Evolutionary conservation across 1,284 basidiomycete species (phyloP).

Genomic region (Ustilago crameri): DNA sequence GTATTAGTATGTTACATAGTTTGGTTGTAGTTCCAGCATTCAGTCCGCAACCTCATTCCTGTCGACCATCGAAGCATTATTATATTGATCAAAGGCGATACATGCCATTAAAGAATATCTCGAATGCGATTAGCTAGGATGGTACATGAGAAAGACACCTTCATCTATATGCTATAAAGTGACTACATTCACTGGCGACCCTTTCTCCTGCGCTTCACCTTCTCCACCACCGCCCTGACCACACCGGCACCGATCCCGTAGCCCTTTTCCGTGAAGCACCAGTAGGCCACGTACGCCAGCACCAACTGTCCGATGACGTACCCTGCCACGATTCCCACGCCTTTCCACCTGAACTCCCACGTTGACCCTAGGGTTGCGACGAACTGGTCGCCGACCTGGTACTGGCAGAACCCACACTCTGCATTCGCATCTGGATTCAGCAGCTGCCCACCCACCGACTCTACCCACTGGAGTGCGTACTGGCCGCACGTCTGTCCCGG

Average conservation of each 20-base stretch:
- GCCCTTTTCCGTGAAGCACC: slow-evolving; percentile 51
- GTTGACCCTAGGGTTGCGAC: slow-evolving; percentile 38
- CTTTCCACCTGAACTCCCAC: slow-evolving; percentile 55
- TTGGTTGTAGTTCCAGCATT: no score
- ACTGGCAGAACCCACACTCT: slow-evolving; percentile 54
- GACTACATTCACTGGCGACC: slow-evolving; percentile 20
- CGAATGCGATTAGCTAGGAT: no score
- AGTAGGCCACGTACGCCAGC: slow-evolving; percentile 44
- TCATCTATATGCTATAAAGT: no score
- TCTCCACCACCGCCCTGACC: slow-evolving; percentile 12
- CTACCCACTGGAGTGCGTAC: slow-evolving; percentile 56
- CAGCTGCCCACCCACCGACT: slow-evolving; percentile 41
- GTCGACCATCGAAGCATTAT: no score
- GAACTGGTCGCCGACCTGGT: slow-evolving; percentile 49
- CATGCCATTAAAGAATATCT: no score
- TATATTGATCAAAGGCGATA: no score
- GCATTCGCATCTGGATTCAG: slow-evolving; percentile 31
- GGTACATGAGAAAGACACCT: no score
- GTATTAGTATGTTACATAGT: no score
- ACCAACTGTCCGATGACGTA: slow-evolving; percentile 47
- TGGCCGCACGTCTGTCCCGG: slow-evolving; percentile 44
- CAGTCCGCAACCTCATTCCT: no score
- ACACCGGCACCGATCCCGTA: slow-evolving; percentile 42
- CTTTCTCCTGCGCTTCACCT: slow-evolving; percentile 23
- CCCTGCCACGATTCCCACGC: slow-evolving; percentile 49